phyloP scores from a whole-genome alignment of 768 basidiomycete species.

The Strobilomyces confusus region DNA sequence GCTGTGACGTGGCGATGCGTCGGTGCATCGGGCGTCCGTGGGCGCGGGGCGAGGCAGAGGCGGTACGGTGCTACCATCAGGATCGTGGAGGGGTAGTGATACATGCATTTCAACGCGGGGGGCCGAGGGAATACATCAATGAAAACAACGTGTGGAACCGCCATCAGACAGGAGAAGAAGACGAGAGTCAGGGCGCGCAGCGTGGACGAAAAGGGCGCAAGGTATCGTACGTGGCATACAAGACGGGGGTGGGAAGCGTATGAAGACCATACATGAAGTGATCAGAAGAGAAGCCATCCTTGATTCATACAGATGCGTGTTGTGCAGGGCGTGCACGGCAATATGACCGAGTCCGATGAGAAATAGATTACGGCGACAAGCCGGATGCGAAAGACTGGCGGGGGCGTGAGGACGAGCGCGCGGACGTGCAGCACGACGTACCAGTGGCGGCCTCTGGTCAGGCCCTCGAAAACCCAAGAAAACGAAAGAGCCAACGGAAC shows the following conservation, averaged over 20 bases:
- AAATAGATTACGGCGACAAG: constrained; percentile 20
- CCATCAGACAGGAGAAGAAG: neutral
- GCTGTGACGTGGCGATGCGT: neutral
- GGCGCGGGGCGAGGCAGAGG: constrained; percentile 2
- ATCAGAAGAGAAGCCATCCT: constrained; percentile 10
- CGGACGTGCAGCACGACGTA: constrained; percentile 1
- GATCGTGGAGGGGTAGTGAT: constrained; percentile 6
- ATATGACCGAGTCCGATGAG: constrained; percentile 11
- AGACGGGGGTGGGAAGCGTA: neutral
- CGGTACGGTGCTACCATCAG: constrained; percentile 3
- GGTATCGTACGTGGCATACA: constrained; percentile 20
- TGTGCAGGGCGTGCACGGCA: constrained; percentile 21
- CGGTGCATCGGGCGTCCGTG: neutral
- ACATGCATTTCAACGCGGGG: constrained; percentile 16
- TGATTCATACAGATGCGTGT: constrained; percentile 17
- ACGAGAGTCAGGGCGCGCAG: neutral
- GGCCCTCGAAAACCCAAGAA: constrained; percentile 25
- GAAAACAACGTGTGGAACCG: constrained; percentile 10
- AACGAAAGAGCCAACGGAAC: constrained; percentile 20
- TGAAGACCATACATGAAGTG: constrained; percentile 8
- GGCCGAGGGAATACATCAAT: constrained; percentile 11
- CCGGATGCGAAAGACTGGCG: neutral
- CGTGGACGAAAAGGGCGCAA: neutral
- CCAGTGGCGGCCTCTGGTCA: constrained; percentile 16
- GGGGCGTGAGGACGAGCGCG: constrained; percentile 3